Base-by-base conservation (phyloP, 2,329 filamentous ascomycete species). In the Microcyclosporella mali region DNA sequence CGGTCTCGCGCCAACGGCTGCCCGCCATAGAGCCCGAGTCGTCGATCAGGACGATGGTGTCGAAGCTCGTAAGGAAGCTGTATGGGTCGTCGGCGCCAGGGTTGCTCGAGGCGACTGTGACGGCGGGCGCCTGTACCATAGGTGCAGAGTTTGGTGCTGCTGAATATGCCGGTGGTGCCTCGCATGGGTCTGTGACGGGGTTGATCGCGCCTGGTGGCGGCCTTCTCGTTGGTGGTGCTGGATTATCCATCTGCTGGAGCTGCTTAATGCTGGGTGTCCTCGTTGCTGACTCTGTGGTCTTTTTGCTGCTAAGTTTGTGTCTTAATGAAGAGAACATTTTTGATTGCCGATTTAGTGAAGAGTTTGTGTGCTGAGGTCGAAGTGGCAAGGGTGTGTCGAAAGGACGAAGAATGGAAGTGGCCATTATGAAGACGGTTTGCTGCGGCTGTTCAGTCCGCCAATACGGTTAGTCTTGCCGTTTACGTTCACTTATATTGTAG, bases 41-140 rank as follows among this genome's bases (percentile, higher is more conserved):
- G 61, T 97, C 90, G 59, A 97, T 87, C 1, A 97, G 68, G 62
- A 97, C 89, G 43, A 90, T 68, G 25, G 88, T 95, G 67, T 97
- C 88, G 61, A 95, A 95, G 12, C 73, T 73, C 32, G 68, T 63
- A 4, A 97, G 79, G 61, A 94, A 94, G 2, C 80, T 75, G 60
- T 86, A 92, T 2, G 73, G 77, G 56, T 88, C 82, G 53, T 88
- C 81, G 16, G 67, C 65, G 33, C 45, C 41, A 21, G 47, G 32
- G 35, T 57, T 49, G 35, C 57, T 49, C 16, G 58, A 59, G 29
- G 62, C 46, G 9, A 46, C 34, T 15, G 45, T 45, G 7, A 37
- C 25, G 31, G 33, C 34, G 8, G 46, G 41, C 14, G 38, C 14
- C 25, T 33, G 40, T 15, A 21, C 16, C 27, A 29, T 39, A 9